Base-by-base conservation (phyloP, 768 basidiomycete genomes). In the Lactarius trivialis region DNA sequence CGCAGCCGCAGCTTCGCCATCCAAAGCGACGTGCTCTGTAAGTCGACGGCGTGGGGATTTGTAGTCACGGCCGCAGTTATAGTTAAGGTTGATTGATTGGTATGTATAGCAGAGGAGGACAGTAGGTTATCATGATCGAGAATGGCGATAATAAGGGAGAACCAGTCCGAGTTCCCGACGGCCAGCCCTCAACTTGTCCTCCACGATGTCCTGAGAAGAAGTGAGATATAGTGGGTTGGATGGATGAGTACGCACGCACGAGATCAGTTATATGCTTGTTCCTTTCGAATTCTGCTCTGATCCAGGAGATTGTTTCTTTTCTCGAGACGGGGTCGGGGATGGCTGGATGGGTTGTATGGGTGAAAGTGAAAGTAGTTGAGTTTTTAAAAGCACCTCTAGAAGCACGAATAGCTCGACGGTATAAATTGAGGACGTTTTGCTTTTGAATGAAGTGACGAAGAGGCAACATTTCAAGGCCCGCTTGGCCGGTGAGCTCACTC, bases 221-320 rank as follows among this genome's bases (percentile, higher is more conserved):
- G 55, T 32, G 34, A 30, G 36, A 65, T 28, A 36, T n/a, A 28
- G 50, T 48, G 55, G 64, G 43, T 43, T 11, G 15, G 2, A n/a
- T 53, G 41, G 50, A 58, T n/a, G 12, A 43, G 24, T 33, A 68
- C 80, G 57, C 68, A 91, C 89, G 64, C 68, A 91, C 89, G 64
- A 76, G 71, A 69, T 91, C 85, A 12, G 76, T 71, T 43, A 88
- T 69, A 68, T 84, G 70, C 61, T 72, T 79, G 67, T 83, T 85
- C 61, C 83, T 76, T 69, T 89, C 85, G 67, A 91, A 82, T 72
- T 91, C 88, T 54, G 74, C 69, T 32, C 90, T 84, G 72, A 91
- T 82, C 88, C 89, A 92, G 24, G 71, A 69, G 7, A 90, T 73
- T 0, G 89, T 89, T 68, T 91, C 89, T 62, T 73, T 72, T 62